Conservation (phyloP, 2,329 filamentous ascomycete species). For the Fusarium sp. region DNA sequence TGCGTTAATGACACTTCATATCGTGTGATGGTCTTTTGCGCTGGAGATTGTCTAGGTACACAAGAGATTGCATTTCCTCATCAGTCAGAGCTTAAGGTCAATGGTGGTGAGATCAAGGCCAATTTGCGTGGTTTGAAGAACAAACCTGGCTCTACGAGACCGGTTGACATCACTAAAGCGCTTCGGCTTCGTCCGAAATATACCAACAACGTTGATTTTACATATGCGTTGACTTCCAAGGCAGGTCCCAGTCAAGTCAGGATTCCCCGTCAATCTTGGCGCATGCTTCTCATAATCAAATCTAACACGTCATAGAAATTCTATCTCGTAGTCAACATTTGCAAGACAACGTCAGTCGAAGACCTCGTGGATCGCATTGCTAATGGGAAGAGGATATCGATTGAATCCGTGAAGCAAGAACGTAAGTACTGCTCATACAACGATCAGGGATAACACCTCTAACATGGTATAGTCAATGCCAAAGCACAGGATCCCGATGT, state of each 20-base stretch:
- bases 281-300: constrained; percentile 22
- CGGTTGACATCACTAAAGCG: constrained; percentile 87
- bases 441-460: constrained; percentile 21
- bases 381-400: constrained; percentile 78
- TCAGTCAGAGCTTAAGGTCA: constrained; percentile 92
- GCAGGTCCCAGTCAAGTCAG: constrained; percentile 60
- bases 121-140: constrained; percentile 96
- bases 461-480: constrained; percentile 72
- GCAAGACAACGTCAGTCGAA: constrained; percentile 77
- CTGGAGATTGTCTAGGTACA: constrained; percentile 70
- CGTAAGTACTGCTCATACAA: constrained; percentile 67
- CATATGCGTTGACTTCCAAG: constrained; percentile 92
- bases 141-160: constrained; percentile 92
- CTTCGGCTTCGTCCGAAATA: constrained; percentile 79
- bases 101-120: constrained; percentile 88
- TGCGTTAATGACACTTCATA: constrained; percentile 72
- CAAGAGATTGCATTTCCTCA: constrained; percentile 91
- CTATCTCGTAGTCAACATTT: constrained; percentile 80
- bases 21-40: constrained; percentile 87
- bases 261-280: constrained; percentile 35
- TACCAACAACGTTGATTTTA: constrained; percentile 83
- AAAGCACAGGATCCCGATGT: constrained; percentile 91
- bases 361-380: constrained; percentile 78
- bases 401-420: constrained; percentile 84
- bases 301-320: constrained; percentile 69